Percentiles rank a stretch among this genome's conserved stretches.
These are phyloP conservation scores for Trypanosoma mega DNA, from an alignment of 208 protist species.

Conservation along the genomic window DNA sequence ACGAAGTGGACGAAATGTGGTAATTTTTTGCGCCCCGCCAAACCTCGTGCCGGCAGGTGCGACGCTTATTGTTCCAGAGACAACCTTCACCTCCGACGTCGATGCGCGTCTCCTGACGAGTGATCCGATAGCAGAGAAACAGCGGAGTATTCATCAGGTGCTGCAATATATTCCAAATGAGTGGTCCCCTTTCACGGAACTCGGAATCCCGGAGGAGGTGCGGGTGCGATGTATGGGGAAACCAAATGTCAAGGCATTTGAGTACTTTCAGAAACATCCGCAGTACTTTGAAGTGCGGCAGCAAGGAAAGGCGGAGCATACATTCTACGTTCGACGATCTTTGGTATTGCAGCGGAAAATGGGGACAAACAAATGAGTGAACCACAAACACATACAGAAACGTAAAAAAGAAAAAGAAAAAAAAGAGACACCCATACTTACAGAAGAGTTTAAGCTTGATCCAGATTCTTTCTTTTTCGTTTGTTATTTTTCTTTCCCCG, in stretches of 20 bases:
- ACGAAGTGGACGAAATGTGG: constrained; percentile 17
- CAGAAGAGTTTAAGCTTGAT: background rate
- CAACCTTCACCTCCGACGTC: constrained; percentile 2
- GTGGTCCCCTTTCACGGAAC: constrained; percentile 33
- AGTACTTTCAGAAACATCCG: constrained; percentile 55
- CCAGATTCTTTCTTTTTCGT: no score
- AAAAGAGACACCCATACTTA: background rate
- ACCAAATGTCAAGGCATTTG: constrained; percentile 26
- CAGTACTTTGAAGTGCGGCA: constrained; percentile 65
- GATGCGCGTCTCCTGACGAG: constrained; percentile 22
- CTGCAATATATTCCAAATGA: constrained; percentile 70
- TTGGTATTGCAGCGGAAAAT: constrained; percentile 35
- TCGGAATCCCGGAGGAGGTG: constrained; percentile 51
- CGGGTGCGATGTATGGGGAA: constrained; percentile 62
- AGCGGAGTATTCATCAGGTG: constrained; percentile 42
- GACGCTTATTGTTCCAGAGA: background rate
- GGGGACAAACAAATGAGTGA: constrained; percentile 5
- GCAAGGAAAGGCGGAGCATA: constrained; percentile 13
- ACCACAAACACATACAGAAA: background rate
- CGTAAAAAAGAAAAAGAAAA: background rate
- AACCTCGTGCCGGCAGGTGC: constrained; percentile 19
- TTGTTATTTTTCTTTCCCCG: no score
- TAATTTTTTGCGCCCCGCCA: constrained; percentile 2
- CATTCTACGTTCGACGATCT: constrained; percentile 56
- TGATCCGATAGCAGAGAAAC: constrained; percentile 25